Conservation (phyloP, 164 flowering plant genomes). For the Hamamelis virginiana region DNA sequence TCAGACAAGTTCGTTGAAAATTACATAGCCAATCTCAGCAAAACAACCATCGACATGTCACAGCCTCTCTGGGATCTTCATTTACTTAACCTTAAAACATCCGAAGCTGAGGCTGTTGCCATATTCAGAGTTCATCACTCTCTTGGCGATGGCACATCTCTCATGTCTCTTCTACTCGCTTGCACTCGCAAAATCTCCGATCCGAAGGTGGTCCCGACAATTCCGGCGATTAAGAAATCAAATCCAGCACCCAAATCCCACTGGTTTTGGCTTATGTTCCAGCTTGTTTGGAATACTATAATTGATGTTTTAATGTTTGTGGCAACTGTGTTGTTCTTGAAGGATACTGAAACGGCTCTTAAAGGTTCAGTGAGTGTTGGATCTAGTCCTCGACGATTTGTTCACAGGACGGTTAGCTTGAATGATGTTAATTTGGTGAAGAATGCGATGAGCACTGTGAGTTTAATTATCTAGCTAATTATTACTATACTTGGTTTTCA, state of each 20-base stretch:
- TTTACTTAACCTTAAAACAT: conserved; percentile 50
- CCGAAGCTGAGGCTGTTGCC: conserved; percentile 41
- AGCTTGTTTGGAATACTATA: conserved; percentile 37
- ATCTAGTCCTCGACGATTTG: conserved; percentile 22
- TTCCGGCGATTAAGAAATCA: conserved; percentile 27
- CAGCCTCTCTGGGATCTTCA: conserved; percentile 71
- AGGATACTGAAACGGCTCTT: conserved; percentile 47
- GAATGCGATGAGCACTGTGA: conserved; percentile 37
- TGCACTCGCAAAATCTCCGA: conserved; percentile 48
- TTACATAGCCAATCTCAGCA: conserved; percentile 38
- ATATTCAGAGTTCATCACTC: conserved; percentile 63
- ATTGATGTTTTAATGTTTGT: conserved; percentile 36
- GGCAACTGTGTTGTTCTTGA: conserved; percentile 34
- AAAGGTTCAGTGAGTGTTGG: conserved; percentile 33
- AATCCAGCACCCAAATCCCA: not conserved
- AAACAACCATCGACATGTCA: conserved; percentile 38
- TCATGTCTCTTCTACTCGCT: conserved; percentile 58
- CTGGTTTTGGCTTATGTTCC: conserved; percentile 23
- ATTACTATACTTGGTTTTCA: too few species aligned
- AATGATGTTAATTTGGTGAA: conserved; percentile 58
- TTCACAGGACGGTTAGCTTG: conserved; percentile 41
- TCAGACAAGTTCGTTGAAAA: conserved; percentile 51
- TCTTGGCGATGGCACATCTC: conserved; percentile 65
- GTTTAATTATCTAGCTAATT: not conserved
- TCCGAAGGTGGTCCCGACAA: conserved; percentile 42